Conservation (phyloP, 1,284 basidiomycete genomes). For the Lentinus polychrous region DNA sequence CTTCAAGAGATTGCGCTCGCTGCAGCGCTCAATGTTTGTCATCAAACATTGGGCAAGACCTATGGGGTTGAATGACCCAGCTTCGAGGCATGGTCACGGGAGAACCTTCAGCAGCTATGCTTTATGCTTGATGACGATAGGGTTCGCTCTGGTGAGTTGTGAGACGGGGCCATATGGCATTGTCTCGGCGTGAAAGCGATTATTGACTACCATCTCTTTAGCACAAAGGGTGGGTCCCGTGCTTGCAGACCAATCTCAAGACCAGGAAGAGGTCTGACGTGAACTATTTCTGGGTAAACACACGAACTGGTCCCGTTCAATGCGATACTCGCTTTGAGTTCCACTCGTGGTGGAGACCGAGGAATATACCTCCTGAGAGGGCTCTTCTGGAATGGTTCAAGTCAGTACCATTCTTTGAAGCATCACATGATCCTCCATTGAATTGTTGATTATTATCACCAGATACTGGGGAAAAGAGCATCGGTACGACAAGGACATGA, state of each 20-base stretch:
- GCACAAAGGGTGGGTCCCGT: constrained; percentile 39
- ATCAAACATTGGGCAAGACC: constrained; percentile 53
- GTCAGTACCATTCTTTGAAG: constrained; percentile 28
- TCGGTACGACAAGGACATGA: constrained; percentile 2
- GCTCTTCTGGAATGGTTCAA: constrained; percentile 38
- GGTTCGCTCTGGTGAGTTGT: constrained; percentile 41
- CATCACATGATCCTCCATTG: constrained; percentile 12
- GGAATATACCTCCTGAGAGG: constrained; percentile 20
- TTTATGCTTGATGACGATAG: constrained; percentile 51
- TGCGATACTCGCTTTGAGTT: constrained; percentile 34
- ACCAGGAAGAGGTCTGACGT: too few relatives aligned
- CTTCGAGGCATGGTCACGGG: constrained; percentile 13
- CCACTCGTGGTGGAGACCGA: constrained; percentile 19
- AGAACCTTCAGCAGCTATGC: constrained; percentile 52
- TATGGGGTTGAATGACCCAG: constrained; percentile 40
- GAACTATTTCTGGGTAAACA: constrained; percentile 31
- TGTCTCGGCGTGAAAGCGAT: not conserved
- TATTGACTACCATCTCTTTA: constrained; percentile 4
- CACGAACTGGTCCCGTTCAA: constrained; percentile 16
- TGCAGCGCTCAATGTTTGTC: constrained; percentile 34
- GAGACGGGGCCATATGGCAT: not conserved
- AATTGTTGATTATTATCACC: too few relatives aligned
- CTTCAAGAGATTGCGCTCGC: constrained; percentile 33
- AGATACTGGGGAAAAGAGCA: constrained; percentile 2
- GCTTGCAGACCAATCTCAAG: constrained; percentile 40